These are phyloP conservation scores for Ophiostoma himal-ulmi DNA, from an alignment of 2,329 filamentous ascomycete genomes.

Conservation along the genomic window DNA sequence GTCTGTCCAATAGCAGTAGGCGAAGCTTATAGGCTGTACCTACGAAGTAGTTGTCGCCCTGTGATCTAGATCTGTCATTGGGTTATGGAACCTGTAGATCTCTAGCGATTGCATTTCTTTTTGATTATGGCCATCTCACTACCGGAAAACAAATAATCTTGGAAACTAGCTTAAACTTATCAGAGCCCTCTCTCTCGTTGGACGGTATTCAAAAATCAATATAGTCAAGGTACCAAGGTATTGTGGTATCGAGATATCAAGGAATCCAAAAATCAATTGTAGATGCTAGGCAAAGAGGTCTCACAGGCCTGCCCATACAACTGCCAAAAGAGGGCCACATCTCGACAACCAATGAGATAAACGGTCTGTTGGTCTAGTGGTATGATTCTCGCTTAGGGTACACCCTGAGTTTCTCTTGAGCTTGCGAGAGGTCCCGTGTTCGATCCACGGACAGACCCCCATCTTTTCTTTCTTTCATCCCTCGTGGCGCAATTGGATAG, in stretches of 20 bases:
- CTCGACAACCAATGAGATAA: slow-evolving; percentile 10
- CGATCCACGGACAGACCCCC: slow-evolving; percentile 15
- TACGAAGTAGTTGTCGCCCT: neutral
- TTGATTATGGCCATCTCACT: no score
- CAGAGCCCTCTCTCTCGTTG: neutral
- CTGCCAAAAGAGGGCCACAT: no score
- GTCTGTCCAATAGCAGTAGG: neutral
- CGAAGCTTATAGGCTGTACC: neutral
- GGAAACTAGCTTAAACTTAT: neutral
- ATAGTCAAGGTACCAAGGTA: no score
- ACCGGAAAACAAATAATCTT: neutral
- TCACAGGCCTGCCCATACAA: neutral
- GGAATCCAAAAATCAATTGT: neutral
- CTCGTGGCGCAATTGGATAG: slow-evolving; percentile 15
- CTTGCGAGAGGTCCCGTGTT: slow-evolving; percentile 15
- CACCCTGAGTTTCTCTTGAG: slow-evolving; percentile 17
- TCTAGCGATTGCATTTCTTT: no score
- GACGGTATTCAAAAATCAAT: neutral
- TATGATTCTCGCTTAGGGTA: slow-evolving; percentile 62
- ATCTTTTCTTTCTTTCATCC: slow-evolving; percentile 13
- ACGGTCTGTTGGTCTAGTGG: slow-evolving; percentile 46
- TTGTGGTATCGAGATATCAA: no score
- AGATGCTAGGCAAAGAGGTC: neutral
- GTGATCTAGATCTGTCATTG: neutral
- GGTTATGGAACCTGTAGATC: neutral